Evolutionary conservation across 2,329 filamentous ascomycete genomes (phyloP).

Genomic region (Raffaelea deltoideospora): DNA sequence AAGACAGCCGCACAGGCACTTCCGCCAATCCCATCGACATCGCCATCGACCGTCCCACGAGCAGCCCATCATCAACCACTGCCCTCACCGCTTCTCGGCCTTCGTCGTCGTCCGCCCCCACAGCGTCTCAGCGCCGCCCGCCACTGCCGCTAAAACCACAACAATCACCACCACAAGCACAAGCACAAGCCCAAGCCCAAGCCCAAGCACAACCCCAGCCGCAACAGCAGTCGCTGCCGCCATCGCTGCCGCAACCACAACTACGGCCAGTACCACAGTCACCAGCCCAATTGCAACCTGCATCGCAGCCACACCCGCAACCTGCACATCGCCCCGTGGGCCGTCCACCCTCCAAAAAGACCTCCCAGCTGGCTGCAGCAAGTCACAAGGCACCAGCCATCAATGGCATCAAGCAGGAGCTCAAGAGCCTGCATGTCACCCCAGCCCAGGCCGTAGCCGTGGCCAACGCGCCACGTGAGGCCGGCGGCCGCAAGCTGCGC

Average conservation of each 20-base stretch:
- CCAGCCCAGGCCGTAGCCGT: constrained; percentile 5
- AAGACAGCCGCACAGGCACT: too few species aligned
- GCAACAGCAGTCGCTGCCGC: not conserved
- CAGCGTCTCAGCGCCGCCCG: not conserved
- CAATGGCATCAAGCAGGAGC: constrained; percentile 47
- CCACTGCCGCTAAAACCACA: not conserved
- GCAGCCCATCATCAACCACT: too few species aligned
- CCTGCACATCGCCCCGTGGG: constrained; percentile 7
- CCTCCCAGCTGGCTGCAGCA: constrained; percentile 17
- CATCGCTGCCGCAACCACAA: not conserved
- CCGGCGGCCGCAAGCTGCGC: constrained; percentile 60
- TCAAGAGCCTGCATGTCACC: constrained; percentile 38
- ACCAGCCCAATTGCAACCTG: too few species aligned
- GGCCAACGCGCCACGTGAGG: constrained; percentile 6
- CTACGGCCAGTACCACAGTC: not conserved
- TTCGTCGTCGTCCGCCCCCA: not conserved
- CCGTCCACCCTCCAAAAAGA: not conserved
- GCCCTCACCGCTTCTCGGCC: too few species aligned
- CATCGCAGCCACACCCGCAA: not conserved
- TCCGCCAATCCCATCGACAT: too few species aligned
- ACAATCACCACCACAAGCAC: not conserved
- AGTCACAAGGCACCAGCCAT: constrained; percentile 42
- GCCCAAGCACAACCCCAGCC: not conserved
- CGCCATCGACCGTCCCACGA: too few species aligned
- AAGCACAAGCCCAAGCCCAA: not conserved